Evolutionary conservation across 768 basidiomycete species (phyloP), one percentile per base, ranked within the genome.

Genomic region (Stropharia rugosoannulata): DNA sequence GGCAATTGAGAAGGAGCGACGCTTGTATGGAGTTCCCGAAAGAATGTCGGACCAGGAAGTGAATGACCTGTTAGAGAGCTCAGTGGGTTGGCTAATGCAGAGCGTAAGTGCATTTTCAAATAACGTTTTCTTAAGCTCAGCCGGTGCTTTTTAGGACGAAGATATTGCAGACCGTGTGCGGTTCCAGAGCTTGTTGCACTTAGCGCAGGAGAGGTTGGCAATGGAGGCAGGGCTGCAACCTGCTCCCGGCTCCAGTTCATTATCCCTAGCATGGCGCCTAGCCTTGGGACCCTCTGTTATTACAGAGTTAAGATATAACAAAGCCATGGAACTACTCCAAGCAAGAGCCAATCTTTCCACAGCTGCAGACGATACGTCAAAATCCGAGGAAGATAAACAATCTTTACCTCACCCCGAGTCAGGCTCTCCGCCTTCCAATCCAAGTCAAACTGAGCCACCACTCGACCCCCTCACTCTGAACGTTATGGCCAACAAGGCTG

Each of bases 41-140:
- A 56, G 56, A 29, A 66, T 66, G 65, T 66, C 65, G 11, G 65
- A 66, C 11, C 56, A 62, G 22, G 65, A 66, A 48, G 65, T 64
- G 10, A 62, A 62, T 32, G 65, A 61, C 18, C 62, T 66, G 59
- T 54, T 64, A 36, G 62, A 66, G 43, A 59, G 55, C 50, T 62
- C 62, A 11, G 65, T 66, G 12, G 65, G 65, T 27, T 63, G 64
- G 47, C 41, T 63, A 10, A 39, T 64, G 43, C 59, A 60, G 48
- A 60, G 59, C 39, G 65, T 64, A 42, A 35, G 65, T 59, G 38
- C 36, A 18, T 41, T 10, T 40, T 7, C 18, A 27, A 3, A 37
- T 19, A 10, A 4, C 19, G n/a, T 16, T 4, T 37, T 5, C 15
- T 13, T 18, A 49, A 15, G 43, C 40, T 11, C 11, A n/a, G 39